phyloP scores from a whole-genome alignment of 345 rosid species.

The Eucalyptus fibrosa region DNA sequence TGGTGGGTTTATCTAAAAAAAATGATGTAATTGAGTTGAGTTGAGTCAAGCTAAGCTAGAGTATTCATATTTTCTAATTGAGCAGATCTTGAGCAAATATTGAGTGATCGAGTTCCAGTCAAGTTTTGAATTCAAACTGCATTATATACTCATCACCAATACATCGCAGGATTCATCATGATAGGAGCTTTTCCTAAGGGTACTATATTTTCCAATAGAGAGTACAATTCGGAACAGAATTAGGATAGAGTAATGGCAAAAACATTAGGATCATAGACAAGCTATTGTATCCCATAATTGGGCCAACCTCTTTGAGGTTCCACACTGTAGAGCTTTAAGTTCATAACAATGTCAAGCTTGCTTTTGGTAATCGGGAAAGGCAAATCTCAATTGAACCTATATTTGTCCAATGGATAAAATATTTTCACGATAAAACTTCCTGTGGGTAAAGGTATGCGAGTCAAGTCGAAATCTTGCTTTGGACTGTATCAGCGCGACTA shows the following conservation, averaged over 20 bases:
- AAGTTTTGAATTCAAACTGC: too few species aligned
- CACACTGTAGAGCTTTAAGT: accelerated
- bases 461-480: not conserved
- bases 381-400: not conserved
- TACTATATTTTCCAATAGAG: not conserved
- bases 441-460: not conserved
- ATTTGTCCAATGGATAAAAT: not conserved
- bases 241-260: too few species aligned
- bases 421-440: not conserved
- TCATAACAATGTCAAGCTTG: not conserved
- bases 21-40: not conserved
- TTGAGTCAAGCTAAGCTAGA: not conserved
- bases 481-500: not conserved
- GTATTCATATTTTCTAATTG: not conserved
- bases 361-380: accelerated
- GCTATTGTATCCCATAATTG: not conserved
- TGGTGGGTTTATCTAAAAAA: too few species aligned
- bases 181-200: too few species aligned
- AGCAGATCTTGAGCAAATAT: not conserved
- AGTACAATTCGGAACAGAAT: too few species aligned
- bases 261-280: too few species aligned
- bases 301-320: not conserved
- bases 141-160: too few species aligned
- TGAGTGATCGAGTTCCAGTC: accelerated
- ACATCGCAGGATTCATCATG: accelerated